Conservation (phyloP, 768 basidiomycete species). For the Cubamyces sp. region DNA sequence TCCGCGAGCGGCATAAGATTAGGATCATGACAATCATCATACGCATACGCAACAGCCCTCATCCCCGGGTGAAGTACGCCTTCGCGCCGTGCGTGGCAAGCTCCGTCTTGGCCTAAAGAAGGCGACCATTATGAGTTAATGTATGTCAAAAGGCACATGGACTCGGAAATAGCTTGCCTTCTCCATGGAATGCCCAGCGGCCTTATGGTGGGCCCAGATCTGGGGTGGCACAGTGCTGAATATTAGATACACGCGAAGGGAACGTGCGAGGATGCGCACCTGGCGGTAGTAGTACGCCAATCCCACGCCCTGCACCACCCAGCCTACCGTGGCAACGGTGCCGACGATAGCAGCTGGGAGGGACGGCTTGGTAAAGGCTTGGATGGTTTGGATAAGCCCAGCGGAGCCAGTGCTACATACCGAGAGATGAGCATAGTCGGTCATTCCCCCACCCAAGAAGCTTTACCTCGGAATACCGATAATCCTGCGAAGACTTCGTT, state of each 20-base stretch:
- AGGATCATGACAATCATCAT: conserved; percentile 9
- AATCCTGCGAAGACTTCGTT: conserved; percentile 57
- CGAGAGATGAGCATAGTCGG: background rate
- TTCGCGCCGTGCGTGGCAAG: conserved; percentile 84
- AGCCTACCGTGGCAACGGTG: conserved; percentile 80
- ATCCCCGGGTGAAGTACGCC: conserved; percentile 86
- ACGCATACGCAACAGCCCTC: conserved; percentile 31
- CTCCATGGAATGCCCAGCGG: conserved; percentile 86
- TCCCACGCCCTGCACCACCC: conserved; percentile 86
- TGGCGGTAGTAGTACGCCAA: conserved; percentile 79
- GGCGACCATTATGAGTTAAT: conserved; percentile 20
- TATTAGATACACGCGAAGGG: conserved; percentile 18
- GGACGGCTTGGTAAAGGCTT: conserved; percentile 69
- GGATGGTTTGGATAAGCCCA: conserved; percentile 91
- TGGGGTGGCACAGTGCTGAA: conserved; percentile 32
- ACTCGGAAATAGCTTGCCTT: conserved; percentile 53
- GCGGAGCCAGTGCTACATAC: conserved; percentile 85
- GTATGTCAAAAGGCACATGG: background rate
- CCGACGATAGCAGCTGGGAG: conserved; percentile 85
- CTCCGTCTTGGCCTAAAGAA: conserved; percentile 75
- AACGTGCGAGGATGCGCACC: conserved; percentile 45
- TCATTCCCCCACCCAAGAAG: conserved; percentile 32
- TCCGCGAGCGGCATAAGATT: conserved; percentile 8
- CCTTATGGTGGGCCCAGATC: conserved; percentile 80
- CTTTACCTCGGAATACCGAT: conserved; percentile 86